Evolutionary conservation across 768 basidiomycete genomes (phyloP).

Genomic region (Hydnomerulius pinastri): DNA sequence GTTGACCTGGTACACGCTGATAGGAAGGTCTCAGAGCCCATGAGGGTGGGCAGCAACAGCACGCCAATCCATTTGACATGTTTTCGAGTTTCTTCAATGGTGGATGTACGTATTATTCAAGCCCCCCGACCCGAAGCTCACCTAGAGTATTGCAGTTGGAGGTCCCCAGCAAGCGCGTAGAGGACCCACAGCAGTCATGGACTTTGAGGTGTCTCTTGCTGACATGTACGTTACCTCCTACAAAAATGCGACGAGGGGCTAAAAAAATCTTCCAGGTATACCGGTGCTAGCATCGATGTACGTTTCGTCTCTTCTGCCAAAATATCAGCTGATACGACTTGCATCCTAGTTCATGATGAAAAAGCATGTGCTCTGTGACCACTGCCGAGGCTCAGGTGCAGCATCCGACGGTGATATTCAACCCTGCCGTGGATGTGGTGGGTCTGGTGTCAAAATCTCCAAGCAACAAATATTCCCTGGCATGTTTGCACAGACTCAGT

Average conservation of each 20-base stretch:
- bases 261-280: conserved; percentile 54
- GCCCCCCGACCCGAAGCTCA: neutral
- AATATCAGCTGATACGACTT: conserved; percentile 6
- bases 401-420: conserved; percentile 87
- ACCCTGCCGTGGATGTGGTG: conserved; percentile 81
- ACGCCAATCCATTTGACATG: conserved; percentile 90
- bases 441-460: conserved; percentile 80
- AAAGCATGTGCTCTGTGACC: conserved; percentile 92
- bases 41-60: conserved; percentile 76
- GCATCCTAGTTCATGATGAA: conserved; percentile 82
- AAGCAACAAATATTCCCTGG: conserved; percentile 95
- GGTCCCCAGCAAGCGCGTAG: conserved; percentile 64
- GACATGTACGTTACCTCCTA: conserved; percentile 61
- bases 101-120: conserved; percentile 54
- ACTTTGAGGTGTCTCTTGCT: conserved; percentile 84
- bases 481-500: conserved; percentile 90
- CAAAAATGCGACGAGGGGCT: conserved; percentile 1
- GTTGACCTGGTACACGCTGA: conserved; percentile 11
- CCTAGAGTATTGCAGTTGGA: conserved; percentile 13
- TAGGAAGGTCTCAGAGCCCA: conserved; percentile 91
- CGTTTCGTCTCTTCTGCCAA: conserved; percentile 19
- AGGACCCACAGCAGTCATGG: conserved; percentile 74
- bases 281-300: conserved; percentile 83
- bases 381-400: conserved; percentile 95
- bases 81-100: conserved; percentile 92